These are phyloP conservation scores for Diaporthe eres DNA, from an alignment of 2,329 filamentous ascomycete species.

Conservation along the genomic window DNA sequence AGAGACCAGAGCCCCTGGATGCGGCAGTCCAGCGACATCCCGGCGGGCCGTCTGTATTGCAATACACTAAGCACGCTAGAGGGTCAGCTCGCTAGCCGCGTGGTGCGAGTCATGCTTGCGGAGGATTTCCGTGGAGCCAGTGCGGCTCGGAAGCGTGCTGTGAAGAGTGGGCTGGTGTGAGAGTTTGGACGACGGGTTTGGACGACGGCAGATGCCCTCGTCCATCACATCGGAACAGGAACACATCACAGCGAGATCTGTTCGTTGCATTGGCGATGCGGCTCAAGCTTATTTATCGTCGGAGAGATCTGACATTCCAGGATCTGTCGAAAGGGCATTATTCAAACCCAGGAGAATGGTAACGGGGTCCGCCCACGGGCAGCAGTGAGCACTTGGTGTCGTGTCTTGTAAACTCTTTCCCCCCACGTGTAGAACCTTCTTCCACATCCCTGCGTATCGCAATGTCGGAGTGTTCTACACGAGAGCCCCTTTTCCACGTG, in stretches of 20 bases:
- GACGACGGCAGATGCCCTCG: background rate
- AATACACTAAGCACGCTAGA: background rate
- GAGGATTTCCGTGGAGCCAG: background rate
- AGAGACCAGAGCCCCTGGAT: constrained; percentile 1
- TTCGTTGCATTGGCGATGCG: constrained; percentile 21
- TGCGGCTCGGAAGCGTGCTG: constrained; percentile 13
- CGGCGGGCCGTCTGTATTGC: background rate
- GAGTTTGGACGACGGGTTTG: background rate
- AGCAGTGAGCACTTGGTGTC: background rate
- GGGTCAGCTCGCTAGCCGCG: background rate
- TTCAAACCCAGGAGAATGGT: background rate
- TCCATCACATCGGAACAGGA: background rate
- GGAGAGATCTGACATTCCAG: background rate
- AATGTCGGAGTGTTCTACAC: background rate
- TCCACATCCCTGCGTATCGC: background rate
- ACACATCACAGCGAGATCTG: background rate
- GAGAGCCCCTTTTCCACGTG: constrained; percentile 15
- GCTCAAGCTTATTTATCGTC: constrained; percentile 22
- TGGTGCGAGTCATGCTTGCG: constrained; percentile 19
- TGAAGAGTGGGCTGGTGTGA: background rate
- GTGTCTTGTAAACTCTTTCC: background rate
- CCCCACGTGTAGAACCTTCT: background rate
- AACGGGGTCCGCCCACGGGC: background rate
- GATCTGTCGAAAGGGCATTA: background rate
- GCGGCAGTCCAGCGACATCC: background rate